Base-by-base conservation (phyloP, 164 flowering plant species). In the Stephania cephalantha region DNA sequence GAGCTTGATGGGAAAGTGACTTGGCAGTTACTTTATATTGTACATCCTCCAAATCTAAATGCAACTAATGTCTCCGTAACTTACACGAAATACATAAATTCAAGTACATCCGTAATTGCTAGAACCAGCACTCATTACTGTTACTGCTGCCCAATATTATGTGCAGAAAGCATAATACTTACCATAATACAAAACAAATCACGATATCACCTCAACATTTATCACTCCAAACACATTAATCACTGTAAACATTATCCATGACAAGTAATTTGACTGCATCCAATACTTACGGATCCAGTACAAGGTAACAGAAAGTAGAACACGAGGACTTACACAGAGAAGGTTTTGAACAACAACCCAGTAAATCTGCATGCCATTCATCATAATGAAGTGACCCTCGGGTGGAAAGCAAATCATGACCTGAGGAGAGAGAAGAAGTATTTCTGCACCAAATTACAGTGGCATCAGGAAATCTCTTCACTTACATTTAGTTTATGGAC, bases 341-440 rank as follows among this genome's bases (percentile, higher is more conserved):
- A 76, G 98, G 99, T 76, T 95, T 97, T 64, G 95, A 86, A 80
- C 98, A 95, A 81, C 99, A 95, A 69, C 87, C 98, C 63, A 95
- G 95, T 70, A 95, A 78, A 86, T 95, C 99, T 71, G 98, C 73
- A 73, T 93, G 90, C 99, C 99, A 95, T 52, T 92, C 97, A 63
- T 89, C 94, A 79, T 83, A 80, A 69, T 69, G 80, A 63, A 82
- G 73, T 71, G 90, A 88, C 73, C 86, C 90, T 83, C 78, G 81
- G 71, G 76, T 80, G 46, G 95, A 85, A 46, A 87, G 85, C 78
- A 88, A 82, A 84, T 90, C 93, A 66, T 77, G 88, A 31, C 85
- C 88, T 1, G 89, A 89, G 79, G 97, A 86, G 75, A 85, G 86
- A 46, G 90, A 83, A 71, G 93, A 90, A 48, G 84, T 83, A 73